Base-by-base conservation (phyloP, 768 basidiomycete genomes). In the Suillus hirtellus region DNA sequence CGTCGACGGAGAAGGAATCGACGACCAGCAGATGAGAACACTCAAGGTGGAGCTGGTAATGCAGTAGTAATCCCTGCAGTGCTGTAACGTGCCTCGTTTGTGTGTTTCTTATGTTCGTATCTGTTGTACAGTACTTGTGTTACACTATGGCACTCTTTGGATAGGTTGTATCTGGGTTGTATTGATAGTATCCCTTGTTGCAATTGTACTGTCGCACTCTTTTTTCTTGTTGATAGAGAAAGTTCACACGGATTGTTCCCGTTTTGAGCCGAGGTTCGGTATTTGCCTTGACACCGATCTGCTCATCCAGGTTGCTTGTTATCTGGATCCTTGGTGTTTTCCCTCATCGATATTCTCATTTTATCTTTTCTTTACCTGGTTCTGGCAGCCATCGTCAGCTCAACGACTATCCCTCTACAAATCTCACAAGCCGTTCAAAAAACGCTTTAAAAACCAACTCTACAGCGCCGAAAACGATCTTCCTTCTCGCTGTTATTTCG, bases 281-380 rank as follows among this genome's bases (percentile, higher is more conserved):
- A 69, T 73, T 73, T 73, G 72, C 67, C 69, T 73, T 70, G 64
- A 60, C 65, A 70, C 60, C 56, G 56, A 64, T 64, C 63, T 59
- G 64, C 64, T 70, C 72, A 73, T 75, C 73, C 64, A 73, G 64
- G 65, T 61, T 67, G 60, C 66, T 69, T 74, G 74, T 75, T 75
- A 75, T 75, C 74, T 75, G 66, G 65, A 67, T 71, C 73, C 73
- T 65, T 53, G 19, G 34, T 53, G 35, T 35, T 64, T 65, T 64
- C 60, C 62, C 66, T 66, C 75, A 75, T 75, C 74, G 75, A 75
- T 75, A 73, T 70, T 70, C 64, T 65, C 63, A 7, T 63, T 60
- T 67, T 43, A 65, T 60, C 56, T 62, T 31, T 46, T n/a, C 52
- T 55, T 67, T 60, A 56, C 61, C 63, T 67, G 63, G 64, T 73